Evolutionary conservation across 106 monocot species (phyloP), one percentile per base, ranked within the genome.

Genomic region (Acorus gramineus): DNA sequence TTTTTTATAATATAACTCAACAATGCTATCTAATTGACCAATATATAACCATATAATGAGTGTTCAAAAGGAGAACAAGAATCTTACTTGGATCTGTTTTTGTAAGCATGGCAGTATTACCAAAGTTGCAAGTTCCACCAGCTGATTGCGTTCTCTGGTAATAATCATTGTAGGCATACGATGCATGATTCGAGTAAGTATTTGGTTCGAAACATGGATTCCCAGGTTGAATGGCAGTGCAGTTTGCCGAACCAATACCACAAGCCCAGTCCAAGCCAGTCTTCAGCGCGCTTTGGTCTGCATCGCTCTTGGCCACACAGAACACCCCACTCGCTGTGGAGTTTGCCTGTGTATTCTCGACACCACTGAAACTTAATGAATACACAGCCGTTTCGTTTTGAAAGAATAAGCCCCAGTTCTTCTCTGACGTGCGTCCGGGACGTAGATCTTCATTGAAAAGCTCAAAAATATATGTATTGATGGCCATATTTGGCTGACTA

Each of bases 191-290:
- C 4, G 57, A 64, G 65, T 82, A 66, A 69, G 76, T 78, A 53
- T 70, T 59, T 2, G 76, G 64, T 11, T 74, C 77, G 59, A 84
- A 94, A 73, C 94, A 94, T 7, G 89, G 76, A 66, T 82, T 77
- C 46, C 90, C 94, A 2, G 84, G 80, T 63, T 86, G 94, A 53
- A 94, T 90, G 49, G 77, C 86, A 69, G 61, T 80, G 51, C 94
- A 94, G 51, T 94, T 86, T 52, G 94, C 86, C 46, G 62, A 74
- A 28, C 90, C 94, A 49, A 84, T 73, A 0, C 89, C 90, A 67
- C 94, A 94, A 49, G 90, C 94, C 94, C 94, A 94, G 68, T 94
- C 84, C 70, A 94, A 67, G 8, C 94, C 86, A 60, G 66, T 45
- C 73, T 81, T 86, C 75, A 94, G 46, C 53, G 79, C 86, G 44